These are phyloP conservation scores for Scedosporium boydii DNA, from an alignment of 2,329 filamentous ascomycete genomes.

Conservation along the genomic window DNA sequence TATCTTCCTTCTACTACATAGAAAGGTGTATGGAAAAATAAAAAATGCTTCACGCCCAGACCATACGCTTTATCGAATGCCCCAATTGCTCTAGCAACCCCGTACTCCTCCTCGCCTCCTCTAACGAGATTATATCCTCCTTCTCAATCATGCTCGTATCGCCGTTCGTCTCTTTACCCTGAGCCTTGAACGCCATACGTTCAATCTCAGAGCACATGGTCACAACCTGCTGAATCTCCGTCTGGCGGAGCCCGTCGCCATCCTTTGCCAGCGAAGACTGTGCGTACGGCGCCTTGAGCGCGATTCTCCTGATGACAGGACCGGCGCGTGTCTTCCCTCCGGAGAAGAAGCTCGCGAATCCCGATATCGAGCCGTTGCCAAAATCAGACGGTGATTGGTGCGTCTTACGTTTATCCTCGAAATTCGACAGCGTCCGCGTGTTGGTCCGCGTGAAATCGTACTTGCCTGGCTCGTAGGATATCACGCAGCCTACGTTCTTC, in stretches of 20 bases:
- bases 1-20: neutral
- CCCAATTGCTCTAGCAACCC: constrained; percentile 79
- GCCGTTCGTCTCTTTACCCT: constrained; percentile 30
- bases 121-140: constrained; percentile 69
- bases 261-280: constrained; percentile 46
- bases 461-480: constrained; percentile 65
- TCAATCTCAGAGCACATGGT: constrained; percentile 70
- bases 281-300: constrained; percentile 45
- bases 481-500: constrained; percentile 74
- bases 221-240: constrained; percentile 46
- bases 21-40: neutral
- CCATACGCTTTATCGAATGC: constrained; percentile 85
- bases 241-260: constrained; percentile 34
- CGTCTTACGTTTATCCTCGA: constrained; percentile 16
- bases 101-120: constrained; percentile 79
- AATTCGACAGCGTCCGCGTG: constrained; percentile 66
- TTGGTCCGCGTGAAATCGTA: constrained; percentile 71
- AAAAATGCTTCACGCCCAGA: constrained; percentile 53
- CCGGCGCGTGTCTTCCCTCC: constrained; percentile 15
- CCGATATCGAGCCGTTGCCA: neutral
- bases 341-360: constrained; percentile 5
- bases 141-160: constrained; percentile 41
- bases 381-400: neutral
- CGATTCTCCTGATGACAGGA: constrained; percentile 30
- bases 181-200: constrained; percentile 44